Evolutionary conservation across 148 eudicot species (phyloP), one percentile per base, ranked within the genome.

Genomic region (Fagopyrum homotropicum): DNA sequence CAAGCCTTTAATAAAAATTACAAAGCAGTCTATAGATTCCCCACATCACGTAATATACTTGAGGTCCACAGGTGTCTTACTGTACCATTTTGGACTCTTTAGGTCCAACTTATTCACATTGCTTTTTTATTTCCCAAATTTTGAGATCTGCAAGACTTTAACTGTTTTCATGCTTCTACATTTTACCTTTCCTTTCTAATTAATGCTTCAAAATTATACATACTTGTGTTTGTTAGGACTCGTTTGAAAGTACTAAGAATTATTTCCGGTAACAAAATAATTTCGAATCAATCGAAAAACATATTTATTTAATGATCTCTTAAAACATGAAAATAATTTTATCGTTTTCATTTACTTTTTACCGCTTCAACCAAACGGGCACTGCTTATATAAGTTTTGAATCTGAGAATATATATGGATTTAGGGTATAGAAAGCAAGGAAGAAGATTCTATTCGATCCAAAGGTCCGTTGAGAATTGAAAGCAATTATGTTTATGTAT

Each of bases 401-500:
- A 56, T 57, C 5, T 66, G 47, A 35, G 71, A 7, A 43, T 30
- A 22, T 22, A 22, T 22, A 22, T 64, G 7, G 46, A 40, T 66
- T 35, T 35, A 5, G 47, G 71, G 46, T 40, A 40, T 43, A 66
- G 52, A 43, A 43, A 40, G 63, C 19, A 45, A 40, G 35, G 71
- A 66, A 66, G 71, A 66, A 66, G 71, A 66, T 66, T 66, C 71
- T 66, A 66, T 66, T 66, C 71, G 45, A 64, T 22, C 17, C 70
- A 64, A 64, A 26, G 17, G 29, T 56, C 61, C 61, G 10, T 57
- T 57, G 29, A 57, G 63, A 19, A 4, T 6, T 10, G 4, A 9
- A 15, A 56, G 61, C 17, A 17, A 66, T 35, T 35, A n/a, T 2
- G 6, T 66, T 1, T 66, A 15, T 9, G 40, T 66, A 2, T 35